Percentiles rank a stretch among this genome's conserved stretches.
Conservation (phyloP, 2,329 filamentous ascomycete species). For the Pseudocercospora fijiensis region DNA sequence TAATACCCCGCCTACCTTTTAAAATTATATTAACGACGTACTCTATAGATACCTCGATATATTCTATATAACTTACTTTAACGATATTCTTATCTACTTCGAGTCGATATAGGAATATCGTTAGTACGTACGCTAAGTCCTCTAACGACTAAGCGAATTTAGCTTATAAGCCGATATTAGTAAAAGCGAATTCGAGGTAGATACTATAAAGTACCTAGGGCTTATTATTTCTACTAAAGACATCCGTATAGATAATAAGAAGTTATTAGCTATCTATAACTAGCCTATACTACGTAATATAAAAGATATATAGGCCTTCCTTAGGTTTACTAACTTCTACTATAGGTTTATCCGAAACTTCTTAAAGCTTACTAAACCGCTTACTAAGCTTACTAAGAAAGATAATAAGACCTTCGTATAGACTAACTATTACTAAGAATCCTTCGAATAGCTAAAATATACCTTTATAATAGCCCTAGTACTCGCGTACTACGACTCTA, state of each 20-base stretch:
- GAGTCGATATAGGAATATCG: not conserved
- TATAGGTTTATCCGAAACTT: too few relatives aligned
- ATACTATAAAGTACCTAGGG: not conserved
- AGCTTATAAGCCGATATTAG: not conserved
- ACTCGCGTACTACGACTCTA: not conserved
- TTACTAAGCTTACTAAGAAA: not conserved
- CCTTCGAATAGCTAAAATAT: not conserved
- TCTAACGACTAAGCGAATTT: not conserved
- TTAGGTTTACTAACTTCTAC: too few relatives aligned
- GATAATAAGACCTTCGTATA: not conserved
- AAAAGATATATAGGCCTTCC: too few relatives aligned
- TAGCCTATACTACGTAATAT: not conserved
- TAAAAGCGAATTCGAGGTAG: not conserved
- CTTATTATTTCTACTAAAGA: not conserved
- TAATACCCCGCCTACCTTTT: not conserved
- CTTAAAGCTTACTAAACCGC: not conserved
- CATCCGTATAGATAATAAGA: not conserved
- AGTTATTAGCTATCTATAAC: not conserved
- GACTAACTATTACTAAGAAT: not conserved
- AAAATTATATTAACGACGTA: not conserved
- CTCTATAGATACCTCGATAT: not conserved
- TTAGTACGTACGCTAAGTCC: not conserved
- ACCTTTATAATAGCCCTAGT: not conserved
- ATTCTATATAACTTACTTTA: not conserved
- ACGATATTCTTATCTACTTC: not conserved